Evolutionary conservation across 1,139 yeast species (phyloP).

Genomic region (Pichia sp.): DNA sequence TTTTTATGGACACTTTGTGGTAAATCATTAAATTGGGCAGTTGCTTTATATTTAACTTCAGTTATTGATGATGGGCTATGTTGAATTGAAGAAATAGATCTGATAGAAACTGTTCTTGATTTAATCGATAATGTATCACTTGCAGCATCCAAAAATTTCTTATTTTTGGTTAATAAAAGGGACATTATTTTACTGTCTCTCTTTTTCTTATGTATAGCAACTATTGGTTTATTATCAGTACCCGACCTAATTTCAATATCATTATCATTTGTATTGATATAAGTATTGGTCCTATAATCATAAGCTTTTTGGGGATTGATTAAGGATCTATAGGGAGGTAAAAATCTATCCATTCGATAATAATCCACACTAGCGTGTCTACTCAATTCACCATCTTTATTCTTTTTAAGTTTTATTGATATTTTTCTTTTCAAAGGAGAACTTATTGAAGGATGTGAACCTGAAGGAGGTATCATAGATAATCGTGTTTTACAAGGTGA

Average conservation of each 20-base stretch:
- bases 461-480: too few relatives aligned
- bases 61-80: neutral
- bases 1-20: constrained; percentile 30
- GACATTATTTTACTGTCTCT: constrained; percentile 20
- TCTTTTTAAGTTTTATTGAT: constrained; percentile 7
- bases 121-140: constrained; percentile 26
- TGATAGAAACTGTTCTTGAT: constrained; percentile 23
- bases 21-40: constrained; percentile 21
- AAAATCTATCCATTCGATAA: constrained; percentile 22
- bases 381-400: constrained; percentile 8
- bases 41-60: constrained; percentile 7
- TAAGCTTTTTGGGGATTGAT: constrained; percentile 27
- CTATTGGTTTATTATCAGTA: constrained; percentile 7
- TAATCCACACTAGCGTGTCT: constrained; percentile 11
- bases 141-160: constrained; percentile 26
- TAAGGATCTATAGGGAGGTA: constrained; percentile 31
- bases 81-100: constrained; percentile 14
- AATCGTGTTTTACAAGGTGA: too few relatives aligned
- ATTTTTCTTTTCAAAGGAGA: constrained; percentile 1
- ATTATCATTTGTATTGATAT: constrained; percentile 22
- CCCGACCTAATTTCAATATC: constrained; percentile 7
- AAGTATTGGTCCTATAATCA: constrained; percentile 28
- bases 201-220: constrained; percentile 14
- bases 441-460: neutral
- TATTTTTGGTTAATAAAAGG: constrained; percentile 22